Percentiles rank a stretch among this genome's conserved stretches.
Evolutionary conservation across 169 alveolate genomes (phyloP).

Genomic region (Perkinsus olseni): DNA sequence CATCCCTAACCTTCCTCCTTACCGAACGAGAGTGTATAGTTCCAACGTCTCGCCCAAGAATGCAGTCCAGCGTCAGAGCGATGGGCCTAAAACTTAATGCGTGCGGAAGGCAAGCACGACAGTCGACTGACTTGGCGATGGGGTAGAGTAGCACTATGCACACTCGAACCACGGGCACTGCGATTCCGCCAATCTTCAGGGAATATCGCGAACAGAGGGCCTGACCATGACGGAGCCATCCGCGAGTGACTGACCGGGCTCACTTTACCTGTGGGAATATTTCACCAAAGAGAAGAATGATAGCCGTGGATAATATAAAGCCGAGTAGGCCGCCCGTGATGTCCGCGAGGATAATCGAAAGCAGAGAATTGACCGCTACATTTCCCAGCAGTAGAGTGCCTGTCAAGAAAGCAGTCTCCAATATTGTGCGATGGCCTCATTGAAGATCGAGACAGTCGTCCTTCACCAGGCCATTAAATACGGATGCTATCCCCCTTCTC

Average conservation of each 20-base stretch:
- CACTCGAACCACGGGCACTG: constrained; percentile 18
- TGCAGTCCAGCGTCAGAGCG: constrained; percentile 36
- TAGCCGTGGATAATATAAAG: constrained; percentile 25
- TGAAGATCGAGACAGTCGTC: no score
- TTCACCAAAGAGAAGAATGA: constrained; percentile 45
- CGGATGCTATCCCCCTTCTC: no score
- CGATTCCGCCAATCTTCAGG: constrained; percentile 35
- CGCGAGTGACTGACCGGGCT: neutral
- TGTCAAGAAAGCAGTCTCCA: neutral
- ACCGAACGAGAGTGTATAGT: constrained; percentile 26
- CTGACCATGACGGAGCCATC: neutral
- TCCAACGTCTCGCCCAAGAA: constrained; percentile 52
- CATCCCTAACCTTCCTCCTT: neutral
- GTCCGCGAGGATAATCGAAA: constrained; percentile 46
- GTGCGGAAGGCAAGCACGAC: neutral
- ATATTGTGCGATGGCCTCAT: no score
- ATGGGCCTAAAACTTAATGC: neutral
- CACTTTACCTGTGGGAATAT: constrained; percentile 36
- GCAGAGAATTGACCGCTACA: constrained; percentile 39
- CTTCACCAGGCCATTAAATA: no score
- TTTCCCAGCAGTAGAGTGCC: constrained; percentile 46
- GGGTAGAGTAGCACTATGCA: constrained; percentile 41
- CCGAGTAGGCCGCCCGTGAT: constrained; percentile 36
- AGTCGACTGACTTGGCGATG: constrained; percentile 40
- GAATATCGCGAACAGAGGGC: constrained; percentile 46